Conservation (phyloP, 345 rosid genomes). For the Lepidium sativum region DNA sequence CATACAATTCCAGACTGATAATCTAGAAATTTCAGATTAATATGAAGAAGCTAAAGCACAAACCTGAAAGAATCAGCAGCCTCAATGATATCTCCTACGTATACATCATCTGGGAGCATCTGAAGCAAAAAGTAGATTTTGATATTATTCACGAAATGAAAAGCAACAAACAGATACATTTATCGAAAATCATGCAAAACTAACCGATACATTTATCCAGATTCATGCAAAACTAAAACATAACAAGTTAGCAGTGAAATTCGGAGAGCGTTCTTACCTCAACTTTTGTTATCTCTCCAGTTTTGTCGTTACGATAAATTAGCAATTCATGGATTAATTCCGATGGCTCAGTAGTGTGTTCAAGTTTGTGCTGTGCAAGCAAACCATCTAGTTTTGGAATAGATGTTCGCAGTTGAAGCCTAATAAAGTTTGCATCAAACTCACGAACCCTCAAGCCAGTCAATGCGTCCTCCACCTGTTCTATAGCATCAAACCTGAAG, state of each 20-base stretch:
- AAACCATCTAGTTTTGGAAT: conserved; percentile 42
- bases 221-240: not conserved
- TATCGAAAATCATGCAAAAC: no score
- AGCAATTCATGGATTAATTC: conserved; percentile 63
- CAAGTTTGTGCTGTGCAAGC: conserved; percentile 35
- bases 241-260: not conserved
- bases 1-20: not conserved
- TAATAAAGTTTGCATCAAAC: conserved; percentile 50
- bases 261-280: conserved; percentile 41
- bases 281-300: conserved; percentile 47
- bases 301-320: conserved; percentile 43
- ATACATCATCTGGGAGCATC: conserved; percentile 78
- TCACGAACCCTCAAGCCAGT: conserved; percentile 65
- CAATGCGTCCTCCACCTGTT: conserved; percentile 63
- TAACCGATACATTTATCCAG: not conserved
- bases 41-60: conserved; percentile 10
- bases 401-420: conserved; percentile 44
- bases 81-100: conserved; percentile 61
- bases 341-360: conserved; percentile 41
- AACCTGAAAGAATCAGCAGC: conserved; percentile 75
- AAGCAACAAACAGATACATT: not conserved
- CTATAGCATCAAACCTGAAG: conserved; percentile 55
- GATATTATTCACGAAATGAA: not conserved
- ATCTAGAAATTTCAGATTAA: not conserved
- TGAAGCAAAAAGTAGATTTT: conserved; percentile 19